phyloP scores from a whole-genome alignment of 768 basidiomycete species.

The Kwoniella sp. region DNA sequence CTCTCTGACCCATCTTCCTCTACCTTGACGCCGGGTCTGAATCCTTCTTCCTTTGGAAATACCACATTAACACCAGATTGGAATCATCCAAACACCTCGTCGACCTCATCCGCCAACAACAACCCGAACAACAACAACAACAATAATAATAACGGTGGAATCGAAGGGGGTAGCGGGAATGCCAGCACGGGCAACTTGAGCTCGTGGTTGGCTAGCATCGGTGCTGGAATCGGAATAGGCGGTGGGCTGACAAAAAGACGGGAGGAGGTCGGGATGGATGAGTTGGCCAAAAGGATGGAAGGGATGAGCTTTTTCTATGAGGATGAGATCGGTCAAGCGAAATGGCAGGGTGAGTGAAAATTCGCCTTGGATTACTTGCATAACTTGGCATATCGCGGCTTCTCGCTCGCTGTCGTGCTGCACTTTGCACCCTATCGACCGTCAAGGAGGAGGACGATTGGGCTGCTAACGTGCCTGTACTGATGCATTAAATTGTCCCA shows the following conservation, averaged over 20 bases:
- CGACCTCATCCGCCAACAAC: neutral
- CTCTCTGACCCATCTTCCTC: neutral
- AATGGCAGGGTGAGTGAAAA: constrained; percentile 54
- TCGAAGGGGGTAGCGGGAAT: constrained; percentile 4
- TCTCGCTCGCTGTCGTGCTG: too few relatives aligned
- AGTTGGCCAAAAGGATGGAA: constrained; percentile 53
- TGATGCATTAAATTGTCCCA: neutral
- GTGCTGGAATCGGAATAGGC: constrained; percentile 12
- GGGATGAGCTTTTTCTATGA: constrained; percentile 57
- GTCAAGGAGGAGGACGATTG: too few relatives aligned
- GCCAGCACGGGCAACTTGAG: constrained; percentile 10
- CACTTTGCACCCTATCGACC: too few relatives aligned
- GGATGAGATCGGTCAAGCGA: constrained; percentile 57
- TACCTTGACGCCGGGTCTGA: neutral
- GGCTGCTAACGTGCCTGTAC: too few relatives aligned
- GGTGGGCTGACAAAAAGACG: constrained; percentile 17
- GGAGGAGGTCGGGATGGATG: constrained; percentile 45
- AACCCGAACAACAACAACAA: neutral
- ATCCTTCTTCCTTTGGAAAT: neutral
- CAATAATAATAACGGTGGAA: constrained; percentile 8
- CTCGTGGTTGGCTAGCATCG: constrained; percentile 13
- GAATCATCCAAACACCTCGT: neutral
- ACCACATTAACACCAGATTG: constrained; percentile 18
- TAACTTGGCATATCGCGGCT: too few relatives aligned
- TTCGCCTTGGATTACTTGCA: too few relatives aligned